A percentile compares a stretch with the other conserved stretches of the same genome.
phyloP scores from a whole-genome alignment of 208 protist species.

The Crithidia brevicula region DNA sequence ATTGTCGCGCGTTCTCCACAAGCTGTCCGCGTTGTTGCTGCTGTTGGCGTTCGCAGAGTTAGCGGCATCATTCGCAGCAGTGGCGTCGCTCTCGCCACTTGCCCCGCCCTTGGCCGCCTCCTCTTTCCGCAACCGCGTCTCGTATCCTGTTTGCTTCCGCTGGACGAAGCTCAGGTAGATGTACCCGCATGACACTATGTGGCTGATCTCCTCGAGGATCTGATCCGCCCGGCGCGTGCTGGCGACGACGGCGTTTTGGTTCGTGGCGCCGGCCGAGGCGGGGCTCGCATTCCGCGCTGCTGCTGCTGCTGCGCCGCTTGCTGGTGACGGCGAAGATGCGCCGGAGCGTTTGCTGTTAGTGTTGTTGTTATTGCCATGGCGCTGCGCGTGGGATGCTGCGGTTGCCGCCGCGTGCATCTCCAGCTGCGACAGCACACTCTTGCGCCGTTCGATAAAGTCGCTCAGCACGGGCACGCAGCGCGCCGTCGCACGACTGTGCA shows the following conservation, averaged over 20 bases:
- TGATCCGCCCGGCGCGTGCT: conserved; percentile 78
- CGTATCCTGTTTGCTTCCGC: conserved; percentile 55
- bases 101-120: neutral
- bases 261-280: neutral
- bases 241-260: conserved; percentile 28
- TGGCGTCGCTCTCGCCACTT: neutral
- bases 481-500: conserved; percentile 68
- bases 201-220: conserved; percentile 85
- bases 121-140: conserved; percentile 13
- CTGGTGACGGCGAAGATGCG: conserved; percentile 7
- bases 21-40: conserved; percentile 11
- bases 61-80: neutral
- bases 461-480: conserved; percentile 80
- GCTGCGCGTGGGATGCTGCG: neutral
- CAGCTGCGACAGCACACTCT: conserved; percentile 45
- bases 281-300: too few species aligned
- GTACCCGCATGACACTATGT: conserved; percentile 87
- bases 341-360: neutral
- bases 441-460: conserved; percentile 71
- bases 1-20: conserved; percentile 40
- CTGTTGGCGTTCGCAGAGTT: neutral
- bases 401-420: conserved; percentile 26
- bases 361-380: neutral
- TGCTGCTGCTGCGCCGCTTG: too few species aligned
- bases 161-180: conserved; percentile 77